phyloP scores from a whole-genome alignment of 2,329 filamentous ascomycete genomes.

The Gyromitra esculenta region DNA sequence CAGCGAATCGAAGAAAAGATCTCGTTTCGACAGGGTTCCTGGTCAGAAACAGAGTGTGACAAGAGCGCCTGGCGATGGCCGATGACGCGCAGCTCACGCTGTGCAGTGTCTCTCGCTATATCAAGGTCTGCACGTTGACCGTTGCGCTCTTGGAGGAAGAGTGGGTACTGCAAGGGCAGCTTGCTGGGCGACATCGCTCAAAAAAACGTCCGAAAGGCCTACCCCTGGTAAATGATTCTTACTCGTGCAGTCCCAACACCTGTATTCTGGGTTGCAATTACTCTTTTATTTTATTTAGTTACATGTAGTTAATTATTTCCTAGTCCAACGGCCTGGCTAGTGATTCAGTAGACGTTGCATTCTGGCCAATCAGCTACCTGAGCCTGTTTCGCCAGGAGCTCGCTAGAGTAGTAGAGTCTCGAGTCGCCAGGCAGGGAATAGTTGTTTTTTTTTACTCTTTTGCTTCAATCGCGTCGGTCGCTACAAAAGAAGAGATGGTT shows the following conservation, averaged over 20 bases:
- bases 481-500: slow-evolving; percentile 1
- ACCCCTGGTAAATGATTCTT: slow-evolving; percentile 36
- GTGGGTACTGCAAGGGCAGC: slow-evolving; percentile 41
- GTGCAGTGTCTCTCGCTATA: slow-evolving; percentile 29
- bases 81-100: slow-evolving; percentile 40
- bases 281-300: slow-evolving; percentile 19
- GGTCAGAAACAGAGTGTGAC: slow-evolving; percentile 40
- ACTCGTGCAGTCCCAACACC: slow-evolving; percentile 26
- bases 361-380: not conserved
- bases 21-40: slow-evolving; percentile 48
- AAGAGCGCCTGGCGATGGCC: slow-evolving; percentile 38
- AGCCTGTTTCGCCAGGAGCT: not conserved
- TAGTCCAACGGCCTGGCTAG: too few relatives aligned
- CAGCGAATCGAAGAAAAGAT: slow-evolving; percentile 26
- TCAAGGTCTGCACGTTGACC: slow-evolving; percentile 44
- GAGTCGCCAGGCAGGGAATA: not conserved
- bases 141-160: slow-evolving; percentile 36
- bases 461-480: slow-evolving; percentile 10
- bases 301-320: too few relatives aligned
- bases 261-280: slow-evolving; percentile 19
- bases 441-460: slow-evolving; percentile 18
- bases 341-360: not conserved
- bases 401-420: too few relatives aligned
- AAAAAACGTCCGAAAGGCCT: slow-evolving; percentile 35
- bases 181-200: slow-evolving; percentile 36